A percentile compares a stretch with the other conserved stretches of the same genome.
Evolutionary conservation across 2,329 filamentous ascomycete species (phyloP).

Genomic region (Sporothrix schenckii): DNA sequence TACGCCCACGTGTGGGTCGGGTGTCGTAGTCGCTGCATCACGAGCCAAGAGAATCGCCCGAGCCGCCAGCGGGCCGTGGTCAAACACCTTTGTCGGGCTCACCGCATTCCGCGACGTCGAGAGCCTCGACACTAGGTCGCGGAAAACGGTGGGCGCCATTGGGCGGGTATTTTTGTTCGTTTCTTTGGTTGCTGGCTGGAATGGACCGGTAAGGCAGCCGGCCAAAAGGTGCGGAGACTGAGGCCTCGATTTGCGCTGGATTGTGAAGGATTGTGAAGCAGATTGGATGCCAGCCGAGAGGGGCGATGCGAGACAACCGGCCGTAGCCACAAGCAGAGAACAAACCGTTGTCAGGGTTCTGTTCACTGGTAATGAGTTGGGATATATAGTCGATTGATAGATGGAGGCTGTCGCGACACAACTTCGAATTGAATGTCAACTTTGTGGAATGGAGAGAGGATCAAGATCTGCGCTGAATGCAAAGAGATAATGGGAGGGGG

Average conservation of each 20-base stretch:
- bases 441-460: slow-evolving; percentile 22
- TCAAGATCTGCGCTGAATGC: neutral
- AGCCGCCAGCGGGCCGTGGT: slow-evolving; percentile 50
- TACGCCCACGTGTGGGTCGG: slow-evolving; percentile 52
- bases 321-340: neutral
- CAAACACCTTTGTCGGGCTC: slow-evolving; percentile 37
- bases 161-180: neutral
- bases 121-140: slow-evolving; percentile 31
- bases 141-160: slow-evolving; percentile 50
- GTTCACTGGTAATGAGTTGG: neutral
- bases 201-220: slow-evolving; percentile 18
- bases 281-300: neutral
- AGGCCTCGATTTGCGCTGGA: neutral
- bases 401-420: slow-evolving; percentile 1
- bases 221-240: neutral
- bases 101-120: slow-evolving; percentile 32
- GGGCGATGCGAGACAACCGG: neutral
- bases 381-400: neutral
- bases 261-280: slow-evolving; percentile 3
- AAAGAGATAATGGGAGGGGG: neutral
- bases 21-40: slow-evolving; percentile 42
- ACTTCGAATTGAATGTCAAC: neutral
- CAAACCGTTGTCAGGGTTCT: neutral
- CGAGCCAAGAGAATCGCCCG: slow-evolving; percentile 50
- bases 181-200: neutral